phyloP scores from a whole-genome alignment of 768 basidiomycete species.

The Lyophyllum decastes region DNA sequence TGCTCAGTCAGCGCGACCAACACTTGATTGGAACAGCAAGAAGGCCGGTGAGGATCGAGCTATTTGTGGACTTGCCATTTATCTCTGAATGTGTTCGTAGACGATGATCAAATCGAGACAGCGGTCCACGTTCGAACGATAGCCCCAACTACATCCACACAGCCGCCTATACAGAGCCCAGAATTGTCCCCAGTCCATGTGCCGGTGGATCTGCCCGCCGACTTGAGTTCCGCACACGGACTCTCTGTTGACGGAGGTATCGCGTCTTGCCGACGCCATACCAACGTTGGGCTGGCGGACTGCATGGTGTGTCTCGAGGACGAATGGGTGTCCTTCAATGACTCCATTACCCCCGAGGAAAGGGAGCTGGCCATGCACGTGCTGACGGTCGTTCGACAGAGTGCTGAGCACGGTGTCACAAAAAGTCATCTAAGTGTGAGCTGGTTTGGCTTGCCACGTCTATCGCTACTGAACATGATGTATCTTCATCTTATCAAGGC shows the following conservation, averaged over 20 bases:
- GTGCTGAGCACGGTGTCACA: conserved; percentile 39
- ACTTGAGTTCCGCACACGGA: conserved; percentile 39
- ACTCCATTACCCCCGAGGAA: conserved; percentile 29
- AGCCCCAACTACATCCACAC: conserved; percentile 14
- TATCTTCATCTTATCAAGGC: conserved; percentile 10
- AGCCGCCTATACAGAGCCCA: conserved; percentile 16
- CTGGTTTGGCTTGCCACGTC: conserved; percentile 1
- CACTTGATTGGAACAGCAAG: conserved; percentile 85
- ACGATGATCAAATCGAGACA: conserved; percentile 86
- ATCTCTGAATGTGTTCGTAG: conserved; percentile 35
- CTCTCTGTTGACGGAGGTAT: conserved; percentile 37
- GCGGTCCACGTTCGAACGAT: conserved; percentile 49
- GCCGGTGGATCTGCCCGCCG: conserved; percentile 19
- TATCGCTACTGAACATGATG: conserved; percentile 1
- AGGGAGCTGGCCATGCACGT: conserved; percentile 31
- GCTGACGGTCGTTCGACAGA: conserved; percentile 34
- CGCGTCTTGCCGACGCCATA: conserved; percentile 49
- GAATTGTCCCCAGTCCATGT: conserved; percentile 16
- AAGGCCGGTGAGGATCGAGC: conserved; percentile 63
- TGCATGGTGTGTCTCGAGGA: conserved; percentile 48
- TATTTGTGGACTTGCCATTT: background rate
- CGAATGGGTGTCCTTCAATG: conserved; percentile 33
- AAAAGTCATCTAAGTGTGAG: conserved; percentile 40
- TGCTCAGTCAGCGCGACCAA: conserved; percentile 53
- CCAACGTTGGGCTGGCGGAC: conserved; percentile 37